Evolutionary conservation across 2,329 filamentous ascomycete species (phyloP), one percentile per base, ranked within the genome.

Genomic region (Colletotrichum ledebouriae): DNA sequence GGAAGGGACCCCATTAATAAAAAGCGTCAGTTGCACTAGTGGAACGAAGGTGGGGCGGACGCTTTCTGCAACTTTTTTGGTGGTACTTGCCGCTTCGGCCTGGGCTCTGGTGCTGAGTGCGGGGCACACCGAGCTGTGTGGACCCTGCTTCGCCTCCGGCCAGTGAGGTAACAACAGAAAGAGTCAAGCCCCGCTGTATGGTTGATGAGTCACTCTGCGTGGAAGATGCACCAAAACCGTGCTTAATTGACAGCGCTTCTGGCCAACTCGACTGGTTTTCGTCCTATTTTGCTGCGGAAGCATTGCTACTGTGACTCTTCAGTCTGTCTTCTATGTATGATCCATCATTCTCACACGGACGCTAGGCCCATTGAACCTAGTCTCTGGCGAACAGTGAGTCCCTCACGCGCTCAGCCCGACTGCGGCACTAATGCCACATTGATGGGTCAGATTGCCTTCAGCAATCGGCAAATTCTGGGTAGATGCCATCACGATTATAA

Each of bases 1-100:
- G 62, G 66, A 60, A 53, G 66, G 22, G 62, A 59, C 61, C 49
- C 62, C 58, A 66, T 69, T 69, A 68, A 69, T 69, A 69, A 68
- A 47, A 68, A 68, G 65, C 65, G 47, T 59, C 65, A 59, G 65
- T 68, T n/a, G 65, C 50, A 22, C 29, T 13, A 39, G 33, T 37
- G 37, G 39, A 59, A 58, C 46, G 60, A 59, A 58, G 53, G 60
- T 68, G 65, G 65, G 65, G 60, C 60, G 41, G 25, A 25, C 47
- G 56, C 62, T 25, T 64, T 34, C 44, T 59, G 50, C 47, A 63
- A 39, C 33, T 39, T 25, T 29, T 37, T 59, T 22, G 20, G 53
- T 42, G 37, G 13, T 42, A 34, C 29, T 37, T 59, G 33, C 46
- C 37, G 34, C 58, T 56, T 46, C 12, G 60, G 22, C 29, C 37